Percentiles rank a stretch among this genome's conserved stretches.
Conservation (phyloP, 2,329 filamentous ascomycete species). For the Aureobasidium zeae region DNA sequence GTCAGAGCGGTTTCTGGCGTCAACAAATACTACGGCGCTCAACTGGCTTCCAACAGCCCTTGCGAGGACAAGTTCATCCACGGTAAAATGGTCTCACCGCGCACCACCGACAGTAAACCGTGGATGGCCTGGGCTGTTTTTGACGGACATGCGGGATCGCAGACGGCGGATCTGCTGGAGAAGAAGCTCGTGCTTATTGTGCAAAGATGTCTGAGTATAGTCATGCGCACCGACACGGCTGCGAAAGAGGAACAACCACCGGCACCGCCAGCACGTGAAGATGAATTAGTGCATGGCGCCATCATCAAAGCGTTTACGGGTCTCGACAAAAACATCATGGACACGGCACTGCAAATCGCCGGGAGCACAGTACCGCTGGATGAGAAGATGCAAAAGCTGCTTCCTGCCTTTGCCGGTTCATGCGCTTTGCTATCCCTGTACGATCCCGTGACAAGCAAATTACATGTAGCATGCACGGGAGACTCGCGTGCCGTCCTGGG, state of each 20-base stretch:
- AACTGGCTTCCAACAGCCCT: constrained; percentile 9
- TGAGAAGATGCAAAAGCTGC: constrained; percentile 22
- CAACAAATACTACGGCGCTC: constrained; percentile 2
- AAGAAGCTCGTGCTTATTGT: constrained; percentile 21
- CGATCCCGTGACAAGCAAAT: constrained; percentile 43
- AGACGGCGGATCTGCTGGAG: constrained; percentile 24
- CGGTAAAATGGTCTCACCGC: neutral
- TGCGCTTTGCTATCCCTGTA: constrained; percentile 57
- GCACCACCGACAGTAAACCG: neutral
- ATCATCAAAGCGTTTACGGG: constrained; percentile 33
- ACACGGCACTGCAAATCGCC: neutral
- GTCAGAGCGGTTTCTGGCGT: neutral
- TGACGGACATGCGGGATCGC: constrained; percentile 33
- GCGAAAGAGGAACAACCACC: constrained; percentile 20
- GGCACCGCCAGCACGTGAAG: constrained; percentile 21
- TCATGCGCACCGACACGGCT: constrained; percentile 15
- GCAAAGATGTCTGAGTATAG: constrained; percentile 17
- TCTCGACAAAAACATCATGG: constrained; percentile 32
- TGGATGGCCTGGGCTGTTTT: constrained; percentile 34
- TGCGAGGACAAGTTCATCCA: constrained; percentile 13
- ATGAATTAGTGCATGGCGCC: constrained; percentile 27
- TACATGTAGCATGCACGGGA: constrained; percentile 57
- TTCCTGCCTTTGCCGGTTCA: constrained; percentile 44
- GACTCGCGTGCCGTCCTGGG: constrained; percentile 60
- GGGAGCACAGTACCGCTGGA: neutral